Percentiles rank a stretch among this genome's conserved stretches.
Evolutionary conservation across 345 rosid species (phyloP).

Genomic region (Eucalyptus pumila): DNA sequence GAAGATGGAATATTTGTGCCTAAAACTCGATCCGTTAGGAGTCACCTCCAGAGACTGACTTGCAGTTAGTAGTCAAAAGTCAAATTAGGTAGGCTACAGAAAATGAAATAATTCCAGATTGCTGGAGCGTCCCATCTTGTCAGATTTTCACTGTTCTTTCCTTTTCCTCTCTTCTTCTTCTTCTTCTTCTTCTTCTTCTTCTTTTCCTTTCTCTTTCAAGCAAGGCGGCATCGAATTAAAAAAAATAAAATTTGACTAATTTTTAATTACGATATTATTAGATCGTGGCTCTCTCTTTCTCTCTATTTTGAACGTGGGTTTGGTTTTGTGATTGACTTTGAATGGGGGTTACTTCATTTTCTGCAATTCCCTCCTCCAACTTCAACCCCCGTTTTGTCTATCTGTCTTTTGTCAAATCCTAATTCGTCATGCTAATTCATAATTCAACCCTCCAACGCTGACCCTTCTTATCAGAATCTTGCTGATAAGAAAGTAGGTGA

Average conservation of each 20-base stretch:
- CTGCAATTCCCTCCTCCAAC: not conserved
- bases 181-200: too few relatives aligned
- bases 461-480: not conserved
- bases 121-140: not conserved
- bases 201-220: not conserved
- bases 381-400: not conserved
- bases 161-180: too few relatives aligned
- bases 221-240: not conserved
- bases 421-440: not conserved
- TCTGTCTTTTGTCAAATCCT: not conserved
- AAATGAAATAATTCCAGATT: not conserved
- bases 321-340: not conserved
- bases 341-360: not conserved
- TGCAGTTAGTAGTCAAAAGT: not conserved
- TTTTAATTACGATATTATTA: not conserved
- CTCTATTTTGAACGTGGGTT: not conserved
- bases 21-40: not conserved
- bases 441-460: not conserved
- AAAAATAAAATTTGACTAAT: not conserved
- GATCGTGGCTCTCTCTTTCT: not conserved
- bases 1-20: not conserved
- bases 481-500: not conserved
- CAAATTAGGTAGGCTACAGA: not conserved
- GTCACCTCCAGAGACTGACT: not conserved
- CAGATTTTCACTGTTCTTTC: not conserved